Evolutionary conservation across 1,284 basidiomycete genomes (phyloP), one percentile per base, ranked within the genome.

Genomic region (Puccinia hordei): DNA sequence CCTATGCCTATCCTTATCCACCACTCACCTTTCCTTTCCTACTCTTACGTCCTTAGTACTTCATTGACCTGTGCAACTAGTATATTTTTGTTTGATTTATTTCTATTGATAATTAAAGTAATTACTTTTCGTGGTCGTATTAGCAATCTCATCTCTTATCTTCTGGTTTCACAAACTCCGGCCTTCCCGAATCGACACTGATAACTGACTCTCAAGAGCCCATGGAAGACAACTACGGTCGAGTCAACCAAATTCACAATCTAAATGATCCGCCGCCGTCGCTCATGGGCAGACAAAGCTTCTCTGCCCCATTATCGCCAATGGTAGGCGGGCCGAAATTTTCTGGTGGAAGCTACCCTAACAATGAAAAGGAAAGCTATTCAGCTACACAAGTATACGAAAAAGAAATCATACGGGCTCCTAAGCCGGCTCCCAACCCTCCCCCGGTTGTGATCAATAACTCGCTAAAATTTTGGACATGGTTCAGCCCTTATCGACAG

Each of bases 401-500:
- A 35, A 53, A 53, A 33, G 46, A 10, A 30, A 6, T 33, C 19
- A 53, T 33, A 9, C 6, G 10, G 8, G 24, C 17, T 13, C 10
- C 30, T n/a, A 71, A 71, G 27, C 55, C 76, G 13, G 41, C 75
- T 41, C 33, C 76, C 65, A 78, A 78, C n/a, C 76, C 66, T n/a
- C 3, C 66, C 30, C 76, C 77, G 22, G 46, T 80, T 27, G 27
- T 15, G 35, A 53, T 73, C 69, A 80, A 53, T 27, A 46, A 55
- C 12, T 80, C 78, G 9, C 27, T 73, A 8, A 80, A 73, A 57
- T 81, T 81, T 59, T 74, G 79, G 71, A 74, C 72, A 55, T 81
- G 79, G 79, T 81, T 81, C 38, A 81, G 71, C 41, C 79, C 79
- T 17, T 91, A 90, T 85, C 91, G 91, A 76, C 91, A 91, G 85